Evolutionary conservation across 306 rosid species (phyloP).

Genomic region (Inga leiocalycina): DNA sequence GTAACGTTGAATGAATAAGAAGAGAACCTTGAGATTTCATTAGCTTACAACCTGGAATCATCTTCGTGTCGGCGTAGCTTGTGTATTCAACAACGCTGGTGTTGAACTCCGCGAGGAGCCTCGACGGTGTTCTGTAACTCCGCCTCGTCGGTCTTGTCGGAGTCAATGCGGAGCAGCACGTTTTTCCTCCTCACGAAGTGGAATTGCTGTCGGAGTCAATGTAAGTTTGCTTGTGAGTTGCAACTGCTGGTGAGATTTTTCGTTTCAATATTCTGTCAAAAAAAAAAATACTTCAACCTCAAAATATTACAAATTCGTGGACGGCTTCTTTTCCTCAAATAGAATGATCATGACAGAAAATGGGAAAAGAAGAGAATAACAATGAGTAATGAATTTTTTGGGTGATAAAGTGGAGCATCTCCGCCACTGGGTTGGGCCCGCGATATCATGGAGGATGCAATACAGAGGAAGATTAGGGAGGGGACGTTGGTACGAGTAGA

Average conservation of each 20-base stretch:
- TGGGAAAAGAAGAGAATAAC: not conserved
- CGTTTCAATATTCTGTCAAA: not conserved
- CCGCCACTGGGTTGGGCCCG: too few relatives aligned
- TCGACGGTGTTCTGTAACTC: constrained; percentile 73
- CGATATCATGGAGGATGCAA: too few relatives aligned
- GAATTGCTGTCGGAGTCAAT: constrained; percentile 6
- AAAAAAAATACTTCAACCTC: not conserved
- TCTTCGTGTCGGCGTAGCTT: constrained; percentile 71
- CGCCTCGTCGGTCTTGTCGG: constrained; percentile 78
- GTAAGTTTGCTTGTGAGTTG: not conserved
- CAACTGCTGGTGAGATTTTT: not conserved
- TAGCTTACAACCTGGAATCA: constrained; percentile 54
- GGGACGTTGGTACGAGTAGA: too few relatives aligned
- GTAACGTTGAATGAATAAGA: too few relatives aligned
- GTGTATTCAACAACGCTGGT: constrained; percentile 80
- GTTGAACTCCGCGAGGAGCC: constrained; percentile 49
- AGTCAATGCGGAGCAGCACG: constrained; percentile 77
- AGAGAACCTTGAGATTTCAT: too few relatives aligned
- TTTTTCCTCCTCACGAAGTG: constrained; percentile 71
- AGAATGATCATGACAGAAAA: not conserved
- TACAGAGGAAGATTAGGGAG: too few relatives aligned
- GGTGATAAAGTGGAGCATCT: too few relatives aligned
- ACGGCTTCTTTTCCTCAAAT: not conserved
- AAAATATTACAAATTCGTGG: not conserved
- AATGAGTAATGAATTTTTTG: too few relatives aligned